phyloP scores from a whole-genome alignment of 768 basidiomycete species.

The Chalciporus sphaerocephalus region DNA sequence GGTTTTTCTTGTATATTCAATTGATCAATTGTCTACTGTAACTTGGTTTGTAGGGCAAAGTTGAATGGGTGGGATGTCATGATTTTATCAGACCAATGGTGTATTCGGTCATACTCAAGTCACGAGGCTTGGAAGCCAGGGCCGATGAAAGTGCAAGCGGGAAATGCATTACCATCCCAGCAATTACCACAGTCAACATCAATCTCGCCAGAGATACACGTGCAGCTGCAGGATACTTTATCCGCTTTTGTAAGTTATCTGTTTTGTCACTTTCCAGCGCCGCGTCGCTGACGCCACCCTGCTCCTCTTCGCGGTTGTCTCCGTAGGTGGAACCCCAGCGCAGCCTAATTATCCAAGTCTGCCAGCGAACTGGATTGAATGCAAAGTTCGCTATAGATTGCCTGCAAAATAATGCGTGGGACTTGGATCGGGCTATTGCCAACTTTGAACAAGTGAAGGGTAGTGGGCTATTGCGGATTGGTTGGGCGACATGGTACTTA shows the following conservation, averaged over 20 bases:
- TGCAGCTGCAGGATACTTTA: conserved; percentile 48
- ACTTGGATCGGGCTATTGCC: conserved; percentile 67
- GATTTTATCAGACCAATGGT: conserved; percentile 85
- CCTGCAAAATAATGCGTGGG: conserved; percentile 80
- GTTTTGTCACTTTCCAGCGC: conserved; percentile 10
- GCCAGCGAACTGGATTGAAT: conserved; percentile 73
- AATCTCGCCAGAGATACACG: conserved; percentile 35
- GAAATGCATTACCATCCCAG: conserved; percentile 23
- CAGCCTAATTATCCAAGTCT: conserved; percentile 63
- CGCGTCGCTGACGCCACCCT: conserved; percentile 8
- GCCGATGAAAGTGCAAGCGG: conserved; percentile 66
- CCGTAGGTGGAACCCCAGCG: conserved; percentile 67
- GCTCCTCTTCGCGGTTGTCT: conserved; percentile 11
- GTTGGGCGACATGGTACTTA: conserved; percentile 19
- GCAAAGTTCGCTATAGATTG: conserved; percentile 80
- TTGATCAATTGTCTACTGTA: conserved; percentile 9
- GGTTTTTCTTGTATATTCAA: background rate
- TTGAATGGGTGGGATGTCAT: conserved; percentile 83
- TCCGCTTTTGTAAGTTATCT: conserved; percentile 50
- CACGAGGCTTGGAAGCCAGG: conserved; percentile 76
- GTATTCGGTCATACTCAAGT: conserved; percentile 79
- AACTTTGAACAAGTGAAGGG: conserved; percentile 92
- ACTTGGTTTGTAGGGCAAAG: conserved; percentile 53
- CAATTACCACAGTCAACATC: conserved; percentile 17
- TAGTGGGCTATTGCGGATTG: conserved; percentile 23